Evolutionary conservation across 179 eudicot species (phyloP), one percentile per base, ranked within the genome.

Genomic region (Spergularia azorica): DNA sequence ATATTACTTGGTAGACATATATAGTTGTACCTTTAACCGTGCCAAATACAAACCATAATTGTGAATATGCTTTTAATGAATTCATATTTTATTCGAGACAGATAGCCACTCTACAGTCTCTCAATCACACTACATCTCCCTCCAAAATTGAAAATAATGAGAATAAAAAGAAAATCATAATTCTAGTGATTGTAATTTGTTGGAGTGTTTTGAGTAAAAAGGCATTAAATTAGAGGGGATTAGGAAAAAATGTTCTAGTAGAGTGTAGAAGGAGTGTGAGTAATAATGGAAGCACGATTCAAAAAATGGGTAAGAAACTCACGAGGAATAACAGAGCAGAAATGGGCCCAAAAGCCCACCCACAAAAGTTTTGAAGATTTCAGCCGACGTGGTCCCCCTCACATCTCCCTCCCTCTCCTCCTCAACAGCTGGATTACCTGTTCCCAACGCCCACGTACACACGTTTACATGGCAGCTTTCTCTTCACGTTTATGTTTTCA

Each of bases 261-360:
- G 61, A 17, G 69, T 48, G 75, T 60, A 77, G 68, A 70, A 70
- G 63, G 6, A 18, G 32, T 9, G 58, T 0, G 52, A 69, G 13
- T 38, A 62, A 77, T 60, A 77, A 77, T 77, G 39, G 39, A 36
- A 36, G 75, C 70, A 70, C 50, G 77, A 74, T 63, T 57, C 67
- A 73, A 74, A 50, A 63, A 63, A 2, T 20, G 46, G 76, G 67
- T 43, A 51, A 77, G 50, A 70, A 17, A 32, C 26, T 77, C 80
- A 77, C 80, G 70, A 77, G 80, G 69, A 48, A 50, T 69, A 77
- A 58, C 74, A 41, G 36, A 17, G 1, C 7, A 46, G 54, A 15
- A 36, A 43, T 41, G 64, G 72, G 72, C 32, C 61, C 79, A 66
- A 21, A 68, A 41, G 50, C 56, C 64, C 48, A 65, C 71, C 75